Evolutionary conservation across 2,329 filamentous ascomycete species (phyloP).

Genomic region (Gaeumannomyces sp.): DNA sequence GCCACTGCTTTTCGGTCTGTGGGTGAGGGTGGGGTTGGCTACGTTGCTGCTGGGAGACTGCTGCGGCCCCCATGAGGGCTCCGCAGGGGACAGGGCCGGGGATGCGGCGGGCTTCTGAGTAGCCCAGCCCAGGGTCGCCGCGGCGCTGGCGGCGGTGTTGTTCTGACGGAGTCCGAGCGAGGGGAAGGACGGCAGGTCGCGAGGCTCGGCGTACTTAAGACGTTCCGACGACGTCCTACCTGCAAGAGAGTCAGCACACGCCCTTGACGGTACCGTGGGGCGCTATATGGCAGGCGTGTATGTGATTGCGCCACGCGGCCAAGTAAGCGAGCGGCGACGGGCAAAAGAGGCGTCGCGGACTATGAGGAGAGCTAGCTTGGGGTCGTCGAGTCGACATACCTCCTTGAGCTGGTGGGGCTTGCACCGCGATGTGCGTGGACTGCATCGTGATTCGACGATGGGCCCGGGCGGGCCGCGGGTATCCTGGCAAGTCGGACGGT

Average conservation of each 20-base stretch:
- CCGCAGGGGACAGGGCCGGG: constrained; percentile 41
- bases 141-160: constrained; percentile 62
- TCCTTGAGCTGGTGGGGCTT: constrained; percentile 10
- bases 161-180: constrained; percentile 53
- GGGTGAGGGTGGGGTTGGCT: background rate
- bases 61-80: constrained; percentile 33
- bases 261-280: background rate
- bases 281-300: background rate
- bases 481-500: background rate
- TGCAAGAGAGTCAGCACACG: background rate
- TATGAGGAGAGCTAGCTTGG: constrained; percentile 18
- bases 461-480: background rate
- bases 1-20: background rate
- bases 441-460: constrained; percentile 9
- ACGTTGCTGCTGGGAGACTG: constrained; percentile 29
- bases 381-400: background rate
- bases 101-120: constrained; percentile 50
- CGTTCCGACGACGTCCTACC: constrained; percentile 26
- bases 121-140: constrained; percentile 65
- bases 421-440: constrained; percentile 6
- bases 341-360: constrained; percentile 16
- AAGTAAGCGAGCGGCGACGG: background rate
- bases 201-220: constrained; percentile 65
- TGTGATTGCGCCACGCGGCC: background rate
- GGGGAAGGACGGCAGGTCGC: constrained; percentile 70